Base-by-base conservation (phyloP, 768 basidiomycete genomes). In the Holtermannia corniformis region DNA sequence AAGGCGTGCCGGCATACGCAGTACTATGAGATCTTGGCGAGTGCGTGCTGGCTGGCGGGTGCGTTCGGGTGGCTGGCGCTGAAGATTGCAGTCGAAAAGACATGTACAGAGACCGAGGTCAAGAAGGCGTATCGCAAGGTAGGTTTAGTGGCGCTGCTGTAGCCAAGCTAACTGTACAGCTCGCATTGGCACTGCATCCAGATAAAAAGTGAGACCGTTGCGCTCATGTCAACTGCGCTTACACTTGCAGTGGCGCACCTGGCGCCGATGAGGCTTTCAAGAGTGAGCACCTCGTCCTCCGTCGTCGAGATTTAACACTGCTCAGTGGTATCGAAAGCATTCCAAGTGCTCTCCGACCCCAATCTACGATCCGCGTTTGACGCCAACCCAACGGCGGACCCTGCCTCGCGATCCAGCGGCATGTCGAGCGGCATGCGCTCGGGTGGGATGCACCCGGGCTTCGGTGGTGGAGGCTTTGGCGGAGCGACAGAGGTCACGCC, bases 201-300 rank as follows among this genome's bases (percentile, higher is more conserved):
- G 71, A 72, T 61, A 72, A 74, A 51, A 72, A 72, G 65, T 70
- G 24, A 32, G 70, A 49, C 37, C 7, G 1, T 2, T 13, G 14
- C 10, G 22, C 21, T 16, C 3, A 45, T 19, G 21, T 19, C 16
- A 16, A 37, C 1, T 47, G 10, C 22, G 24, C 16, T 27, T 23
- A n/a, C 25, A 42, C 11, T 27, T 24, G 85, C 76, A 95, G 93
- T 64, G 89, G 90, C 4, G 93, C 93, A 19, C 92, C 93, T n/a
- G 87, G 89, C 40, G 93, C 93, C 14, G 93, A 96, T 56, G 93
- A 97, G 70, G 93, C 93, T 2, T 97, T 97, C 76, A 97, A 97
- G 77, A 77, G 93, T 96, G 64, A 50, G 84, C 78, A 37, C 14
- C 27, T 10, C 16, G 40, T 54, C 7, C 41, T 54, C 10, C 44